Evolutionary conservation across 768 basidiomycete species (phyloP), one percentile per base, ranked within the genome.

Genomic region (Russula virescens): DNA sequence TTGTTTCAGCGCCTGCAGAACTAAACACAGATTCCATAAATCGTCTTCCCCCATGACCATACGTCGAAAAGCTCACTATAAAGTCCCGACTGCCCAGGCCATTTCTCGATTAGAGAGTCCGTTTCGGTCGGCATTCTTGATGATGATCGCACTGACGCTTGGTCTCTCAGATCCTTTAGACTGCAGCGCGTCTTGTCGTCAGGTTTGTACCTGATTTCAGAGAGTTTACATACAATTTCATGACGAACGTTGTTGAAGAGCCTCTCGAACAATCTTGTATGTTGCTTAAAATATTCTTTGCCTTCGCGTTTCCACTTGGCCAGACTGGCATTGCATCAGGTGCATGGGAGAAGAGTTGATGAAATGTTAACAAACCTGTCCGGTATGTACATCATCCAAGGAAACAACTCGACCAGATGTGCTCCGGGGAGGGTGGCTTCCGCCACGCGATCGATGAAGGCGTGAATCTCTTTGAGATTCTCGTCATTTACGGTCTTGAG

Each of bases 261-360:
- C 7, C 31, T 26, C 26, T 64, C 60, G 26, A 71, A 63, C 57
- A 69, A 48, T 7, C 18, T 38, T 13, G 51, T 55, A 14, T 50
- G 31, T 13, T 35, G 21, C 7, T 21, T 26, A n/a, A 68, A 56
- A 43, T 49, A 45, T 25, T 42, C 34, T 16, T 54, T 53, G 18
- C 48, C 64, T n/a, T 70, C 68, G 19, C 69, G 68, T 38, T 71
- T 71, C 70, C 70, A 71, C 38, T 66, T 65, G 7, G 70, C 65
- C 9, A 69, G 48, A 3, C 64, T 65, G 19, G 14, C 14, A 16
- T 40, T 14, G 10, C 40, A 40, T 40, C 8, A 40, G 40, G 14
- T 13, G 40, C 14, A 13, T 40, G 40, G 11, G 14, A 18, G 14
- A 25, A 23, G 9, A 8, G 26, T 54, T 49, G 49, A 21, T 42